Percentiles rank a stretch among this genome's conserved stretches.
Evolutionary conservation across 2,329 filamentous ascomycete species (phyloP).

Genomic region (Alternaria rosae): DNA sequence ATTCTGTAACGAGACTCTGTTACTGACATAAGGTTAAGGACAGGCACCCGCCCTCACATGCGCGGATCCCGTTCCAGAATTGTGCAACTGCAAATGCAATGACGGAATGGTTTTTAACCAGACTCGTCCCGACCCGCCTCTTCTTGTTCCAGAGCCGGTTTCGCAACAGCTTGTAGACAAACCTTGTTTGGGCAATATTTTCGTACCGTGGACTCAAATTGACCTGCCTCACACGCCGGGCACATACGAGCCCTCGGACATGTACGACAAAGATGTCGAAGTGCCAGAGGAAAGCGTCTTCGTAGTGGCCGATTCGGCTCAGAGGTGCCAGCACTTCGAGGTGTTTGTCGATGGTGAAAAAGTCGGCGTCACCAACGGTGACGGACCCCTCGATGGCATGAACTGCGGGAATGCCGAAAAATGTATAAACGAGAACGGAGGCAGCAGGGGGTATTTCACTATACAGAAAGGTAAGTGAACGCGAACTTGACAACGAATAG

Average conservation of each 20-base stretch:
- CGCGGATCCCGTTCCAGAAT: background rate
- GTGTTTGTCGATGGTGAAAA: background rate
- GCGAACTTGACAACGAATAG: no score
- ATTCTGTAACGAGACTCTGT: no score
- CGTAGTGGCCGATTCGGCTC: background rate
- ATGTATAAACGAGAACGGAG: background rate
- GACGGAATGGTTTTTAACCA: background rate
- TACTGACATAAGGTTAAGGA: no score
- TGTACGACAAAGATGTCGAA: background rate
- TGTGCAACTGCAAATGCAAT: background rate
- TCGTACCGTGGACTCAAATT: background rate
- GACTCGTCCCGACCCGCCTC: background rate
- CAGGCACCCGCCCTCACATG: background rate
- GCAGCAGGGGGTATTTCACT: background rate
- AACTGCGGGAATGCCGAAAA: background rate
- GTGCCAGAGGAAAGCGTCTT: background rate
- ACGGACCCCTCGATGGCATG: background rate
- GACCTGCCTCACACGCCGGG: accelerated
- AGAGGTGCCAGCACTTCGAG: background rate
- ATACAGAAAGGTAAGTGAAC: background rate
- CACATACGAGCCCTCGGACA: background rate
- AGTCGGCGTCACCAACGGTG: background rate
- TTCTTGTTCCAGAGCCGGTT: no score
- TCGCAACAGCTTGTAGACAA: background rate
- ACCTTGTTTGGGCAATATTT: background rate